Evolutionary conservation across 2,329 filamentous ascomycete genomes (phyloP).

Genomic region (Talaromyces pinophilus): DNA sequence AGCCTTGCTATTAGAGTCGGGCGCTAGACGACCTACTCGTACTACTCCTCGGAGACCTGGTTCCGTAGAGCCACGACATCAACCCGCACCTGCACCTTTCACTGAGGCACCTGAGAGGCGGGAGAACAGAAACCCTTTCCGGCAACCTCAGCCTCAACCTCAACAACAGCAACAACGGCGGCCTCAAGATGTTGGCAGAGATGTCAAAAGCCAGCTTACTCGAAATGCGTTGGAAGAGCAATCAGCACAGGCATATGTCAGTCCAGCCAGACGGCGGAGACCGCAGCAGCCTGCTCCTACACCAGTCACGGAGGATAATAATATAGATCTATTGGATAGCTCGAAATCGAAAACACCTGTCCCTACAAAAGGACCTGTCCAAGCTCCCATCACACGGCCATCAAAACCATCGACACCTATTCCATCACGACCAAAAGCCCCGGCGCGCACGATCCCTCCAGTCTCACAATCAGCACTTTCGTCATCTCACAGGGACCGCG

Average conservation of each 20-base stretch:
- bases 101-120: constrained; percentile 30
- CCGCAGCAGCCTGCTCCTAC: constrained; percentile 37
- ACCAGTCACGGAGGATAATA: constrained; percentile 41
- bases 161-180: constrained; percentile 35
- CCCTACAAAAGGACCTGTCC: constrained; percentile 34
- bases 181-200: constrained; percentile 33
- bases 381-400: constrained; percentile 36
- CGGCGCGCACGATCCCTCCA: constrained; percentile 58
- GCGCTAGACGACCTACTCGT: constrained; percentile 31
- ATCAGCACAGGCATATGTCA: constrained; percentile 79
- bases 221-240: constrained; percentile 77
- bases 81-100: constrained; percentile 22
- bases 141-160: constrained; percentile 43
- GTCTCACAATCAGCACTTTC: constrained; percentile 70
- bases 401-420: constrained; percentile 50
- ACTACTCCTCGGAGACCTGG: constrained; percentile 31
- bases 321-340: constrained; percentile 67
- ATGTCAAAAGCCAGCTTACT: constrained; percentile 64
- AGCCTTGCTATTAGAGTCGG: constrained; percentile 40
- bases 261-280: constrained; percentile 74
- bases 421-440: constrained; percentile 49
- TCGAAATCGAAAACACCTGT: constrained; percentile 37
- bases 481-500: constrained; percentile 74
- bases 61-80: constrained; percentile 26
- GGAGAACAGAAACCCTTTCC: constrained; percentile 51